Base-by-base conservation (phyloP, 352 stramenopile genomes). In the Thalassiosira sp. region DNA sequence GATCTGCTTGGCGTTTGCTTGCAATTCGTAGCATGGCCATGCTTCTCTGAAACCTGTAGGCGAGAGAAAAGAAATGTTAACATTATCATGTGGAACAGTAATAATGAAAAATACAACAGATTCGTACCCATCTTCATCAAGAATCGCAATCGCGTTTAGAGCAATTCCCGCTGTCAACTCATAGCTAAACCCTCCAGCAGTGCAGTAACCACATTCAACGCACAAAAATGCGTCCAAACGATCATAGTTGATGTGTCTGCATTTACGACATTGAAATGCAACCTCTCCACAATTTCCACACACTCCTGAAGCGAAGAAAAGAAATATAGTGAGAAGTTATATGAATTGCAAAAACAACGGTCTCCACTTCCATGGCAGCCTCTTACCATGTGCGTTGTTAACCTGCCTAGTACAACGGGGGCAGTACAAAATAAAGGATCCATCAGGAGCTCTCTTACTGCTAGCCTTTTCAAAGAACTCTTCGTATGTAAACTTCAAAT, bases 161-260 rank as follows among this genome's bases (percentile, higher is more conserved):
- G 85, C 88, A 48, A 91, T 80, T 8, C 76, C 87, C 28, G 75
- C 73, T 54, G 59, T 90, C 2, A 93, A n/a, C 27, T 91, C 84
- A 37, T 92, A 94, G 43, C 63, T 80, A 68, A 96, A 95, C 37
- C 73, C 85, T 63, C 84, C 93, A 64, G 87, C 87, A 22, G 89
- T 79, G 68, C 91, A 96, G 77, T 95, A 95, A 15, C 93, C 93
- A 74, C 93, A 96, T 78, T 96, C 93, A 18, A 94, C 88, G 62
- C 93, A 96, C 1, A 95, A 65, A 72, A 95, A 96, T 31, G 91
- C 91, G 80, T 95, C 91, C 5, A 95, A 75, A 28, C 85, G 67
- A 79, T 95, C 91, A 76, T 96, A 95, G 63, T 96, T 95, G 64
- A 96, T 96, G 68, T 73, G 64, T 49, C 52, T 52, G 28, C 93